Evolutionary conservation across 164 flowering plant species (phyloP), one percentile per base, ranked within the genome.

Genomic region (Liquidambar formosana): DNA sequence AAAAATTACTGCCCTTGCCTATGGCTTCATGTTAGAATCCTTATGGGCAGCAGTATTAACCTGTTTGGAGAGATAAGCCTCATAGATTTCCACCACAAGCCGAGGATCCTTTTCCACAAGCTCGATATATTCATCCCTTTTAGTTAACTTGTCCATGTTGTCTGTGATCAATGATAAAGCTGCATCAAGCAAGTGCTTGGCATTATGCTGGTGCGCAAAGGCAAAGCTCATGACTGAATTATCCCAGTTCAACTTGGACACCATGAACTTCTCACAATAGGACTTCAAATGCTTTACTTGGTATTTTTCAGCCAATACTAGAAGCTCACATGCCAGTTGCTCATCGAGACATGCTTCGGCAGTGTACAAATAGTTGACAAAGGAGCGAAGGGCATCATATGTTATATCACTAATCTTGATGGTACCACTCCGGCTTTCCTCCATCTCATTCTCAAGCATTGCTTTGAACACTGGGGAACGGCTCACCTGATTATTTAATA

Each of bases 391-490:
- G 44, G 85, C 90, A 33, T 88, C 91, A 53, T 87, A 85, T 1
- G 95, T 80, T 12, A 86, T 92, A 61, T 89, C 94, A 53, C 84
- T 69, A 41, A 93, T 88, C 78, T 81, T 91, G 65, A 93, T 91
- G 44, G 86, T 91, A 18, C 94, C 93, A 60, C 95, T 91, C 28
- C 79, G 74, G 71, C 92, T 87, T 76, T 93, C 98, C 72, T 87
- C 90, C 98, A 93, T 93, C 71, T 91, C 88, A 66, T 80, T 89
- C 68, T 91, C 97, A 46, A 93, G 83, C 98, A 93, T 93, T 12
- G 97, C 98, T 79, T 74, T 86, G 75, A 93, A 91, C 27, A 93
- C 98, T 33, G 95, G 97, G 18, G 98, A 93, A 49, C 92, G 88
- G 73, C 85, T 88, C 22, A 73, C 87, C 96, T 91, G 84, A 52